A percentile compares a stretch with the other conserved stretches of the same genome.
phyloP scores from a whole-genome alignment of 495 filamentous ascomycete genomes.

The Penicillium lividum region DNA sequence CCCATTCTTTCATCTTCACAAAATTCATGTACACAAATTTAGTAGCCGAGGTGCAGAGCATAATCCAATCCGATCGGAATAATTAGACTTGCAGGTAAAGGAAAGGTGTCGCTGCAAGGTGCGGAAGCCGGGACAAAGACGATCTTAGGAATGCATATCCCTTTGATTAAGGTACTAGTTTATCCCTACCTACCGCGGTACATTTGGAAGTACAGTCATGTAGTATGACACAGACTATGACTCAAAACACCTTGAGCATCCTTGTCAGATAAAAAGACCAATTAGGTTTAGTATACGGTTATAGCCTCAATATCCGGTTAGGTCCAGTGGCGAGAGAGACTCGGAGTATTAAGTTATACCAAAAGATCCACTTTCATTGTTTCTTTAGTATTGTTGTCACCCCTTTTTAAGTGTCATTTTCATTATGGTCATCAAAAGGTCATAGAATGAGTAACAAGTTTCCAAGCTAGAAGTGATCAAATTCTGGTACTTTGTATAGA shows the following conservation, averaged over 20 bases:
- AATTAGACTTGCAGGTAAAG: constrained; percentile 8
- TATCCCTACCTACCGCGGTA: neutral
- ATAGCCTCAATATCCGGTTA: neutral
- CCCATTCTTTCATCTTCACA: neutral
- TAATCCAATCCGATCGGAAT: constrained; percentile 21
- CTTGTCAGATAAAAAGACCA: neutral
- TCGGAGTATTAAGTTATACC: too few relatives aligned
- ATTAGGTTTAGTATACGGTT: neutral
- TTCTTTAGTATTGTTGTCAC: neutral
- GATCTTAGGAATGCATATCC: constrained; percentile 24
- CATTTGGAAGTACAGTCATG: neutral
- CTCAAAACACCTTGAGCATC: neutral
- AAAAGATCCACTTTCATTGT: neutral
- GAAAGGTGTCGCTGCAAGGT: constrained; percentile 20
- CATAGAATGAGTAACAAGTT: too few relatives aligned
- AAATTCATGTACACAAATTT: neutral
- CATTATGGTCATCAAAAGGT: too few relatives aligned
- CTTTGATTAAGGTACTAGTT: constrained; percentile 1
- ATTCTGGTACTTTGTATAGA: neutral
- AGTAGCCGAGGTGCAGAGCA: constrained; percentile 13
- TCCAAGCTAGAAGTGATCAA: too few relatives aligned
- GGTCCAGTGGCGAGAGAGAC: neutral
- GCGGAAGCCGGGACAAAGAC: constrained; percentile 18
- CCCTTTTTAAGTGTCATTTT: too few relatives aligned
- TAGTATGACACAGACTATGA: neutral